Base-by-base conservation (phyloP, 352 stramenopile species). In the Pythium sp. region DNA sequence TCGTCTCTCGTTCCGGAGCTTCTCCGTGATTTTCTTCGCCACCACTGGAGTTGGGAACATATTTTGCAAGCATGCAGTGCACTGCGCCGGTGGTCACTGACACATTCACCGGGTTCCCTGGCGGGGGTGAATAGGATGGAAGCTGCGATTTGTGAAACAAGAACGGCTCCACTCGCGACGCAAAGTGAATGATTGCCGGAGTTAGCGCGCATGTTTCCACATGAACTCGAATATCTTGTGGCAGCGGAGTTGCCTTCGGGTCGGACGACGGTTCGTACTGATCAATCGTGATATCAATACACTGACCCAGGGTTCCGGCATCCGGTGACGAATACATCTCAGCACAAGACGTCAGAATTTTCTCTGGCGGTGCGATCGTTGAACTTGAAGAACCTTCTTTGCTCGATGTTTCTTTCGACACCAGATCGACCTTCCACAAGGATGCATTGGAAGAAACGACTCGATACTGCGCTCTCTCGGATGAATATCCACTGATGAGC, bases 1-100 rank as follows among this genome's bases (percentile, higher is more conserved):
- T 30, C 20, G 7, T 26, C 8, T 9, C 24, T 20, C 30, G 32
- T 3, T 20, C 68, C 20, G 9, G 38, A 1, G 22, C 55, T 38
- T 24, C 57, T n/a, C 59, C 46, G 51, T 64, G 58, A 38, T 24
- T 8, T 20, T 15, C 26, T 51, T 6, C 5, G 15, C 5, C 41
- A 8, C 61, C 36, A 47, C 61, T 58, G 1, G 49, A 41, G 69
- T 68, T 55, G 46, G 74, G 68, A 11, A 62, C 32, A 49, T 85
- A 85, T 58, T 91, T 73, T 0, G 81, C 81, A 34, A 87, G 71
- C 64, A 89, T 68, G 56, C 81, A 85, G 36, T 90, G 70, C 1
- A 90, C 80, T 34, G 80, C 77, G 2, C 85, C 82, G 30, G 85
- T 91, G 2, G 82, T 87, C 32, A 91, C 79, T 0, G 85, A 93